Base-by-base conservation (phyloP, 2,329 filamentous ascomycete genomes). In the Apiospora pterosperma region DNA sequence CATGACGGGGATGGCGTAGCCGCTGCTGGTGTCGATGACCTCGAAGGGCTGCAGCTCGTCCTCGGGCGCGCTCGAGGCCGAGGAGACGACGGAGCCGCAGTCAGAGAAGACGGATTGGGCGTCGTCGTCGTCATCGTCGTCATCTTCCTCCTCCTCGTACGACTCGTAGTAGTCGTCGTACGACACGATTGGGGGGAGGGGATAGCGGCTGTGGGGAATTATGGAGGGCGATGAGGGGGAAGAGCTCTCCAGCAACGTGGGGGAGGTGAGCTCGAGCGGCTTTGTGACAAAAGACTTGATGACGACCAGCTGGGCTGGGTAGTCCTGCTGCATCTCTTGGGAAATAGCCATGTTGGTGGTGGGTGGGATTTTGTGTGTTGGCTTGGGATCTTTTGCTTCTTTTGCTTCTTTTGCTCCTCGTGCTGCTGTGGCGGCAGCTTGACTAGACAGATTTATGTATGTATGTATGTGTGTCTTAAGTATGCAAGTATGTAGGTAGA, bases 1-100 rank as follows among this genome's bases (percentile, higher is more conserved):
- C 42, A 71, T 67, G 65, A 76, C 61, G 61, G 42, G 73, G 65
- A 76, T 23, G 34, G 38, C 72, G 39, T 69, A 69, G 19, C 68
- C 67, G 38, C 70, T 73, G 66, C 69, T 36, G 66, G 69, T 41
- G 69, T 70, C 58, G 64, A 64, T 59, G n/a, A 63, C 63, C 34
- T 69, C 67, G 68, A 69, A 70, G 34, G 65, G 65, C 28, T 64
- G 39, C 10, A 62, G 62, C 23, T 63, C 62, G 21, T 69, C 62
- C 23, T 65, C 61, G 55, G 63, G 67, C 21, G 64, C 68, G 65
- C 69, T 74, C 12, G 72, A 74, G 55, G 69, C 63, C 21, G 73
- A 74, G 10, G 71, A 69, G 36, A 38, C 36, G 38, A 61, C 41
- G 14, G 61, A 36, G 14, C 48, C 48, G 25, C 48, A 55, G 38